Evolutionary conservation across 2,329 filamentous ascomycete genomes (phyloP), one percentile per base, ranked within the genome.

Genomic region (Aureobasidium namibiae): DNA sequence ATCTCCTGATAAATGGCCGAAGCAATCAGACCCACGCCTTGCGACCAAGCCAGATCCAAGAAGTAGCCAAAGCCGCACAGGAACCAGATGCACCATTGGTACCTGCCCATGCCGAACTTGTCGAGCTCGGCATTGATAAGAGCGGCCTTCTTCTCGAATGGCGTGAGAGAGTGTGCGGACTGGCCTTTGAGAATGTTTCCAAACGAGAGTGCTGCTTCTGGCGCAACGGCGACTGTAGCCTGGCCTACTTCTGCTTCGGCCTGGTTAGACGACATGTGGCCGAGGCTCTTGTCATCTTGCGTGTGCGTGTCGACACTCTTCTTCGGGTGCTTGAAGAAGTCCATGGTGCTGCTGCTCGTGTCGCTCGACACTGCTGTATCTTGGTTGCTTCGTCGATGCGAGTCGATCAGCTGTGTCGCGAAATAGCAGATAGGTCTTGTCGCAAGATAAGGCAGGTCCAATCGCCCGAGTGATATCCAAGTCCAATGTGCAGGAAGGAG

Each of bases 41-140:
- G 81, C 3, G 81, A 80, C 79, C 80, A 84, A 48, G 82, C 71
- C 24, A 83, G 68, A 63, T 84, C 82, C 38, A 84, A 72, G 41
- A 82, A 68, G 64, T 82, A 82, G 1, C 80, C 80, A 36, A 81
- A 78, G 36, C 80, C 80, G 62, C 80, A 82, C 0, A 56, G 29
- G 31, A 56, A 56, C 53, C 53, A 56, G 59, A 71, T 69, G 59
- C 67, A 70, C 77, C 77, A 80, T 63, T 82, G 79, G 61, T 81
- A 82, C 56, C 68, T 70, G 3, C 79, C 79, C 77, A 82, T 80
- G 39, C 80, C 79, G 62, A 79, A 76, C 38, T 66, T 63, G 59
- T 82, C 78, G 60, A 82, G 78, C 66, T 81, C 79, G 11, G 69
- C 70, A 60, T 76, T 75, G 63, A 77, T 72, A 13, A 77, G 65